phyloP scores from a whole-genome alignment of 2,329 filamentous ascomycete genomes.

The Alternaria conjuncta region DNA sequence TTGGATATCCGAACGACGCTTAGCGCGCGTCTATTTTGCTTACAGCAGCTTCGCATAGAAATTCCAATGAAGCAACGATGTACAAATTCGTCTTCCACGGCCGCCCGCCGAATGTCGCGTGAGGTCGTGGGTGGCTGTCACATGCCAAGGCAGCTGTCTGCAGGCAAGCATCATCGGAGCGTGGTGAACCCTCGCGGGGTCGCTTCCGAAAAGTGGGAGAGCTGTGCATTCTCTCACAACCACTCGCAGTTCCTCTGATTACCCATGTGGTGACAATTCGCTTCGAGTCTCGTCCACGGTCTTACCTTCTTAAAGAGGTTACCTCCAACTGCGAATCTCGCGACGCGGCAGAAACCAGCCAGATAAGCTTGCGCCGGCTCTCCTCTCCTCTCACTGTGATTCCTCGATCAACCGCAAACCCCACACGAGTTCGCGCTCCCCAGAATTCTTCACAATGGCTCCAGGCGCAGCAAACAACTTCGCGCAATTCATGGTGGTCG shows the following conservation, averaged over 20 bases:
- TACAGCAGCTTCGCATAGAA: slow-evolving; percentile 5
- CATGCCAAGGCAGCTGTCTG: slow-evolving; percentile 20
- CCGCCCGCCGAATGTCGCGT: background rate
- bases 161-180: slow-evolving; percentile 17
- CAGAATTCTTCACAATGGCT: slow-evolving; percentile 29
- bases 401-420: slow-evolving; percentile 10
- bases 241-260: background rate
- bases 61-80: slow-evolving; percentile 10
- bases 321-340: slow-evolving; percentile 27
- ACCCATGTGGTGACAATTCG: background rate
- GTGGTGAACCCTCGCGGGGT: slow-evolving; percentile 19
- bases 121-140: background rate
- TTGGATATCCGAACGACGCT: slow-evolving; percentile 23
- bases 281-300: slow-evolving; percentile 18
- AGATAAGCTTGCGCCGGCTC: slow-evolving; percentile 35
- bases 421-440: slow-evolving; percentile 1
- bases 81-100: background rate
- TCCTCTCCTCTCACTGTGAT: slow-evolving; percentile 16
- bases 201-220: slow-evolving; percentile 20
- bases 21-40: slow-evolving; percentile 8
- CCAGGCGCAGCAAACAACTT: slow-evolving; percentile 64
- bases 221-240: background rate
- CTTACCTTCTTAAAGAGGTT: slow-evolving; percentile 39
- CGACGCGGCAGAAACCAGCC: slow-evolving; percentile 17
- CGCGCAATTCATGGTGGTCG: slow-evolving; percentile 95